Evolutionary conservation across 768 basidiomycete species (phyloP), one percentile per base, ranked within the genome.

Genomic region (Leccinum incarnatum): DNA sequence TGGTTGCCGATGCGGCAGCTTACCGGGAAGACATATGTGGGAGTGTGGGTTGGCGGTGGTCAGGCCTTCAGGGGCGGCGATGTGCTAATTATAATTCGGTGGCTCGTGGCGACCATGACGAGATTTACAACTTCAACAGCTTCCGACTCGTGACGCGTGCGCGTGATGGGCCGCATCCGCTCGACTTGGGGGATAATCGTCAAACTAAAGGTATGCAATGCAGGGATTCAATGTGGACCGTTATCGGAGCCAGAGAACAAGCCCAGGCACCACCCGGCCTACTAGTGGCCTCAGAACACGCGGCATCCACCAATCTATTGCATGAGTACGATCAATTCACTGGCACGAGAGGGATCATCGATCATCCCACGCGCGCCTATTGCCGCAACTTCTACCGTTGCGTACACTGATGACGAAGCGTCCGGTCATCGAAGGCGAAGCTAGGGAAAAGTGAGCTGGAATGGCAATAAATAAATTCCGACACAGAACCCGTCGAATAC

Each of bases 11-110:
- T 21, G 48, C 37, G 37, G 8, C 29, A 29, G 29, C 40, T 42
- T n/a, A 11, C 14, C 54, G 58, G 30, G 49, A 23, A 40, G 60
- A 58, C 66, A 73, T 68, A 40, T 42, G 40, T 42, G 34, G 48
- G 46, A 34, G 40, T n/a, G 51, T 55, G 49, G 25, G 37, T n/a
- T 45, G n/a, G 40, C 40, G 42, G 19, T 19, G 42, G 19, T n/a
- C n/a, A n/a, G n/a, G n/a, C n/a, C n/a, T n/a, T 11, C 42, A 45
- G 49, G 40, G 51, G 15, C n/a, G 34, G 19, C n/a, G 59, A 51
- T 36, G 59, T 52, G 55, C 17, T 55, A 61, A 61, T 51, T 47
- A 36, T 53, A 9, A 15, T 12, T 15, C 12, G 19, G n/a, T 14
- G 27, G 19, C n/a, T 45, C 51, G 32, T 32, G 32, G 32, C 32